Conservation (phyloP, 345 rosid genomes). For the Pistacia atlantica region DNA sequence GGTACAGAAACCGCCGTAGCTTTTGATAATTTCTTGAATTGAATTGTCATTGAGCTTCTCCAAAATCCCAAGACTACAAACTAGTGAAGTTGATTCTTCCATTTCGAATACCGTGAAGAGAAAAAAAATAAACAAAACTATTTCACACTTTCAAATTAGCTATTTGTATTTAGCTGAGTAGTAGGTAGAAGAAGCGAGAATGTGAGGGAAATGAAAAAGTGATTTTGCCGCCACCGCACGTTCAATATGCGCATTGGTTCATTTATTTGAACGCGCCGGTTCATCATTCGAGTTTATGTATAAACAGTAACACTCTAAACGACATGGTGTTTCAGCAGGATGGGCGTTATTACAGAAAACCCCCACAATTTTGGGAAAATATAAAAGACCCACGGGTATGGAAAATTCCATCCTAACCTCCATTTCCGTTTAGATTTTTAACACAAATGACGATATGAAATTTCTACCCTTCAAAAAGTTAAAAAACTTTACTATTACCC, state of each 20-base stretch:
- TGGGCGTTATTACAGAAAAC: too few relatives aligned
- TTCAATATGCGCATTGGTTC: not conserved
- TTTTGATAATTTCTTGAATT: conserved; percentile 53
- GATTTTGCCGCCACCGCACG: conserved; percentile 17
- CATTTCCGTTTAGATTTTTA: too few relatives aligned
- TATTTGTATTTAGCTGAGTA: not conserved
- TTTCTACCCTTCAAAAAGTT: too few relatives aligned
- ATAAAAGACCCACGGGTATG: too few relatives aligned
- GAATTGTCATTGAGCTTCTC: conserved; percentile 52
- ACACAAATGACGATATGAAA: too few relatives aligned
- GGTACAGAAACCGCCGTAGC: conserved; percentile 64
- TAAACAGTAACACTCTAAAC: too few relatives aligned
- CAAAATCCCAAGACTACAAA: conserved; percentile 50
- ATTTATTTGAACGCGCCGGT: conserved; percentile 1
- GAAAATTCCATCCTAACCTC: too few relatives aligned
- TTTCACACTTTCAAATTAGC: not conserved
- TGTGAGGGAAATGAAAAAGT: not conserved
- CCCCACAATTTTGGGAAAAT: too few relatives aligned
- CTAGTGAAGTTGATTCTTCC: conserved; percentile 46
- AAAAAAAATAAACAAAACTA: not conserved
- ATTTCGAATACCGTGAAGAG: conserved; percentile 23
- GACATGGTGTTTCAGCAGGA: too few relatives aligned
- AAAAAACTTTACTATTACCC: too few relatives aligned
- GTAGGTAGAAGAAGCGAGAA: not conserved
- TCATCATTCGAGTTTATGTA: too few relatives aligned